Evolutionary conservation across 2,329 filamentous ascomycete genomes (phyloP).

Genomic region (Blastomyces gilchristii): DNA sequence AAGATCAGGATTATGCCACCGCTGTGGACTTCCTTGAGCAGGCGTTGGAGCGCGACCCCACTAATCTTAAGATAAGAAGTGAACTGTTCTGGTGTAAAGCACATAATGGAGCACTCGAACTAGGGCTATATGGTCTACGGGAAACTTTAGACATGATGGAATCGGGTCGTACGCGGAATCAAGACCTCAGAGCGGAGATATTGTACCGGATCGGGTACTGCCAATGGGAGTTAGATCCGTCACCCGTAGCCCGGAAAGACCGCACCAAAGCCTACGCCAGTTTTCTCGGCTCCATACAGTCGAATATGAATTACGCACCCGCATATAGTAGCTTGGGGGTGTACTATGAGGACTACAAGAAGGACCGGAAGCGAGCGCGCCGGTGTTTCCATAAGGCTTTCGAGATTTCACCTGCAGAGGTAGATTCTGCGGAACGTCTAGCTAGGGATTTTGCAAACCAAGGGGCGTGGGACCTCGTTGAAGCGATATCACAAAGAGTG

Average conservation of each 20-base stretch:
- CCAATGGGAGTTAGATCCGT: conserved; percentile 72
- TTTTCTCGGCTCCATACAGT: conserved; percentile 75
- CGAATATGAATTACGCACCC: conserved; percentile 76
- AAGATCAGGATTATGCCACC: conserved; percentile 76
- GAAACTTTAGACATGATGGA: conserved; percentile 57
- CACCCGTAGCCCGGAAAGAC: conserved; percentile 63
- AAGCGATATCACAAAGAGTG: conserved; percentile 79
- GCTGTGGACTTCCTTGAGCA: conserved; percentile 71
- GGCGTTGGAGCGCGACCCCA: conserved; percentile 60
- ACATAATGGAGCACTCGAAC: conserved; percentile 62
- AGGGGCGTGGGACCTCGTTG: conserved; percentile 92
- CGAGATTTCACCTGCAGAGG: conserved; percentile 77
- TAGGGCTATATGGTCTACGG: conserved; percentile 60
- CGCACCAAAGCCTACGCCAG: conserved; percentile 72
- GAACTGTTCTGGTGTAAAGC: conserved; percentile 92
- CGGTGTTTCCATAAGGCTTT: conserved; percentile 94
- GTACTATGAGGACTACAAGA: conserved; percentile 84
- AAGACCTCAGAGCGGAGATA: conserved; percentile 71
- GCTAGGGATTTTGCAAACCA: conserved; percentile 79
- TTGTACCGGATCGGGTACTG: conserved; percentile 81
- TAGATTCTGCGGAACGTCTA: conserved; percentile 76
- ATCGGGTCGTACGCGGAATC: conserved; percentile 48
- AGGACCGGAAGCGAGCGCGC: conserved; percentile 75
- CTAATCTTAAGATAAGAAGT: conserved; percentile 67
- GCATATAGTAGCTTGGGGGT: conserved; percentile 84